Evolutionary conservation across 805 yeast species (phyloP), one percentile per base, ranked within the genome.

Genomic region (Candida ulmi): DNA sequence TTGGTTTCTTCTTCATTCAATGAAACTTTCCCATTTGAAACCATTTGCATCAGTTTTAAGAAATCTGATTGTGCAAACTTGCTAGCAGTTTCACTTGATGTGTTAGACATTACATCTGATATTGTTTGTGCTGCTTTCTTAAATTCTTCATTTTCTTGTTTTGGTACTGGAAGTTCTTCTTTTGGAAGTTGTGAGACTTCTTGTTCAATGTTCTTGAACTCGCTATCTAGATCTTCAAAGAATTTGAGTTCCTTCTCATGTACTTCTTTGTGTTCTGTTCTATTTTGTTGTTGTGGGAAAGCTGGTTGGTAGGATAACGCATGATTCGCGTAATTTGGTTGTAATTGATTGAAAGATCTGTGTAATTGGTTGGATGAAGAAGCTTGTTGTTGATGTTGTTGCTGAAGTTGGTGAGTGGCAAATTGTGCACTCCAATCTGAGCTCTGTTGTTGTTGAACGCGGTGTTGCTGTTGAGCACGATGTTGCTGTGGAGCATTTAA

Each of bases 61-160:
- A 55, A 55, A 25, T 46, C 44, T 8, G 60, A 55, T 18, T 55
- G 48, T 30, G 52, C 46, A 31, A 55, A 55, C 38, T 55, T 55
- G 2, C 26, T 32, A 17, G 49, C 8, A 3, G 34, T 31, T 19
- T 18, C 40, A 1, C 39, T 37, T 0, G 45, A 27, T 9, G 50
- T 17, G 8, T 19, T 31, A 12, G 40, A 33, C 59, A 55, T 55
- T 13, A 46, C 59, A 17, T 51, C 41, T 2, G 52, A 48, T 23
- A 55, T 52, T 27, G 54, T 46, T 36, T 45, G 40, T 2, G 60
- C 60, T n/a, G 57, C 54, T 19, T 47, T 40, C 37, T 51, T 44
- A 35, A 55, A 51, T 11, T 46, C 43, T 18, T 42, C 38, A 26
- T 52, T 50, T 19, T 41, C 35, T 11, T 37, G 35, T 25, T 24